Evolutionary conservation across 192 early-diverging fungal genomes (phyloP).

Genomic region (Backusella circina): DNA sequence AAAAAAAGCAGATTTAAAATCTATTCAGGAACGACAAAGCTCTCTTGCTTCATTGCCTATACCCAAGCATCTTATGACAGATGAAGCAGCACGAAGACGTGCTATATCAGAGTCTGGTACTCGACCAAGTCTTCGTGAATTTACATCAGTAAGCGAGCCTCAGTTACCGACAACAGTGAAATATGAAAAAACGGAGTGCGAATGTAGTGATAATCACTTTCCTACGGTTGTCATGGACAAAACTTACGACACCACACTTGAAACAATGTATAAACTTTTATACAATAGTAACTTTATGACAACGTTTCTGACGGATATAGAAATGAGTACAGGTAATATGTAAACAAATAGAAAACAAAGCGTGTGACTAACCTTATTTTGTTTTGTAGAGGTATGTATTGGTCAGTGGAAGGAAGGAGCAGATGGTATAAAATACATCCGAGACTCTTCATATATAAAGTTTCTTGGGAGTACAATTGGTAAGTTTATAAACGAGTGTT

Average conservation of each 20-base stretch:
- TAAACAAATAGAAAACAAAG: neutral
- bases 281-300: slow-evolving; percentile 46
- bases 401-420: slow-evolving; percentile 32
- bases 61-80: slow-evolving; percentile 10
- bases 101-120: slow-evolving; percentile 31
- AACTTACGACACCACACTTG: slow-evolving; percentile 41
- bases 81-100: slow-evolving; percentile 17
- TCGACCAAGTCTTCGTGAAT: slow-evolving; percentile 16
- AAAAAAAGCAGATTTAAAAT: slow-evolving; percentile 3
- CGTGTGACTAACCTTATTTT: neutral
- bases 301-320: slow-evolving; percentile 40
- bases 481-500: neutral
- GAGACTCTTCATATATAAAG: slow-evolving; percentile 36
- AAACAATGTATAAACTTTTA: slow-evolving; percentile 51
- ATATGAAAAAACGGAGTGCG: slow-evolving; percentile 41
- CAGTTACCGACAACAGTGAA: neutral
- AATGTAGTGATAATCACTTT: slow-evolving; percentile 47
- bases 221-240: slow-evolving; percentile 40
- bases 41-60: slow-evolving; percentile 26
- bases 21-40: slow-evolving; percentile 12
- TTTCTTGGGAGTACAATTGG: slow-evolving; percentile 39
- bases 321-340: slow-evolving; percentile 43
- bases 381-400: slow-evolving; percentile 33
- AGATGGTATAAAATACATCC: slow-evolving; percentile 7
- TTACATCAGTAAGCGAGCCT: neutral